Evolutionary conservation across 2,329 filamentous ascomycete species (phyloP), one percentile per base, ranked within the genome.

Genomic region (Venturia effusa): DNA sequence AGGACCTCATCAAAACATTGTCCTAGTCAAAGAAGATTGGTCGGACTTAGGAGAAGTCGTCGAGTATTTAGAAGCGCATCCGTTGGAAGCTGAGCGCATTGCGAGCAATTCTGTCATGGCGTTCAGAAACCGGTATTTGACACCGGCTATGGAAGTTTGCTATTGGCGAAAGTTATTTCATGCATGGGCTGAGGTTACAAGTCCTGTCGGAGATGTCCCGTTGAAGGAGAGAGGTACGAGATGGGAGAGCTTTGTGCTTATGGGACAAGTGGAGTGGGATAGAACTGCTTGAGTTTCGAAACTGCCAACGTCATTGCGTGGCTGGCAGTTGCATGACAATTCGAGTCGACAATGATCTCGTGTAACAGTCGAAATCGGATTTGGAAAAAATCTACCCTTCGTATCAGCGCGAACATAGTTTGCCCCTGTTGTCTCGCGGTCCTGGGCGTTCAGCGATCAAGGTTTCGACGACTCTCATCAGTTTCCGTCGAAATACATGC

Each of bases 91-190:
- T n/a, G 73, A 79, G 68, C 71, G 70, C 39, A 81, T 85, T 62
- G 81, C 81, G 15, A 71, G 77, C 39, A 81, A 83, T 67, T 75
- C 74, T 2, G 75, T 79, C 10, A 69, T 69, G 54, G 77, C 75
- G 19, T 83, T 83, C 68, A 75, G 80, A 2, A 80, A 83, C 67
- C 71, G 79, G 4, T 83, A 83, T 68, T 71, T 83, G 37, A 83
- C 81, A 2, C 80, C 80, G 1, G 80, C 81, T 2, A 80, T 81
- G 1, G 79, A 83, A 69, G 76, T 78, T 1, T 84, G 81, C 67
- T 83, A 83, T 67, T 83, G 81, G 81, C 74, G 81, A 13, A 74
- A 77, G 54, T 67, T 82, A 65, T 72, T 81, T 34, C 68, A 70
- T 34, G 69, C 67, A 1, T 77, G 75, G 73, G 68, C 66, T 39